Evolutionary conservation across 495 filamentous ascomycete species (phyloP).

Genomic region (Haplographium delicatum): DNA sequence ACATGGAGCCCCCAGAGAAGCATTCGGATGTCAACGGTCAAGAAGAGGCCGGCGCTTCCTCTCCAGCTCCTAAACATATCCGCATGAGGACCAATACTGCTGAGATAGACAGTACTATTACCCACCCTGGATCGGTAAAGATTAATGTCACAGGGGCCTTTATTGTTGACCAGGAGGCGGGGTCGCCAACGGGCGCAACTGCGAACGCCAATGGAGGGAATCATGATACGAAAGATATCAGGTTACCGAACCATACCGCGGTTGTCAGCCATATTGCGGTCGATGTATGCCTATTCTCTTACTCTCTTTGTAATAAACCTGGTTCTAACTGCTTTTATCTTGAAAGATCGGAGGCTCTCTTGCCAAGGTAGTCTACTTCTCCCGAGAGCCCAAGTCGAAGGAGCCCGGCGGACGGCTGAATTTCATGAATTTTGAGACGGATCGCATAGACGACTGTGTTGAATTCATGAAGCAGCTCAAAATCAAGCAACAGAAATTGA

Average conservation of each 20-base stretch:
- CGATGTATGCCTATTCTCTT: conserved; percentile 59
- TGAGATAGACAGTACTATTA: conserved; percentile 68
- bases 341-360: conserved; percentile 87
- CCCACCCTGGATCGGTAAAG: conserved; percentile 75
- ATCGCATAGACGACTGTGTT: conserved; percentile 85
- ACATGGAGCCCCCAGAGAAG: conserved; percentile 14
- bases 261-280: conserved; percentile 94
- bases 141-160: conserved; percentile 97
- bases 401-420: conserved; percentile 87
- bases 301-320: conserved; percentile 9
- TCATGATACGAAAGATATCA: conserved; percentile 84
- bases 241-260: conserved; percentile 89
- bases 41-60: conserved; percentile 9
- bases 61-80: conserved; percentile 1
- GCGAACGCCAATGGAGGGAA: conserved; percentile 47
- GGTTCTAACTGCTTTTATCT: too few species aligned
- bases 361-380: conserved; percentile 96
- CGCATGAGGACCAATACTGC: conserved; percentile 34
- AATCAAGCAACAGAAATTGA: conserved; percentile 66
- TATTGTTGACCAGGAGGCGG: conserved; percentile 75
- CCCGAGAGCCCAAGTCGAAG: conserved; percentile 70
- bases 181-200: conserved; percentile 41
- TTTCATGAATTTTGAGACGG: conserved; percentile 93
- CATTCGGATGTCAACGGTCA: not conserved
- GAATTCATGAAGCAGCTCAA: conserved; percentile 81